These are phyloP conservation scores for Cichorium intybus DNA, from an alignment of 140 eudicot genomes.

Conservation along the genomic window DNA sequence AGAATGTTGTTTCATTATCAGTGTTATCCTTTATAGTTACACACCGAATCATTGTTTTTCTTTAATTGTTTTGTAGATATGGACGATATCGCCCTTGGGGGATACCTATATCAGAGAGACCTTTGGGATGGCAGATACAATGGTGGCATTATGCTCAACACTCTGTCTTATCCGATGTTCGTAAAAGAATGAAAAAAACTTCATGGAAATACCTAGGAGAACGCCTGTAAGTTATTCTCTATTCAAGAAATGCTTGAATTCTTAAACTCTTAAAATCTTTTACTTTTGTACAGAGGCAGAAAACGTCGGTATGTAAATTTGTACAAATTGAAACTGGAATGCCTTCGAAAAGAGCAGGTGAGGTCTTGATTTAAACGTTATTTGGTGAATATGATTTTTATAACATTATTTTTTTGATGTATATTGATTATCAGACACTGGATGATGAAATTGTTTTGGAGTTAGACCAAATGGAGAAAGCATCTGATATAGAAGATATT, in stretches of 20 bases:
- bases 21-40: conserved; percentile 6
- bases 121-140: conserved; percentile 71
- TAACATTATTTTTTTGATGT: conserved; percentile 2
- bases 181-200: conserved; percentile 68
- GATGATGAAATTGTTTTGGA: conserved; percentile 58
- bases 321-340: conserved; percentile 81
- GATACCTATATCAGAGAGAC: conserved; percentile 57
- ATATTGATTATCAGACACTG: conserved; percentile 47
- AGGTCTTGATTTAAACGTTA: conserved; percentile 18
- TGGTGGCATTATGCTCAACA: conserved; percentile 98
- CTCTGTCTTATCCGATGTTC: conserved; percentile 83
- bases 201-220: conserved; percentile 91
- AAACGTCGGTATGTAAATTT: conserved; percentile 76
- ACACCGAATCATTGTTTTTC: neutral
- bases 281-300: conserved; percentile 43
- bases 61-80: conserved; percentile 45
- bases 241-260: neutral
- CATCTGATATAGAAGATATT: conserved; percentile 77
- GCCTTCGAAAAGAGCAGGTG: conserved; percentile 86
- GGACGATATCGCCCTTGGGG: conserved; percentile 97
- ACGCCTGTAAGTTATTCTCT: conserved; percentile 64
- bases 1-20: conserved; percentile 2
- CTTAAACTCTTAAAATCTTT: neutral
- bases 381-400: conserved; percentile 3
- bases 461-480: conserved; percentile 89